Evolutionary conservation across 2,329 filamentous ascomycete genomes (phyloP).

Genomic region (Colletotrichum zoysiae): DNA sequence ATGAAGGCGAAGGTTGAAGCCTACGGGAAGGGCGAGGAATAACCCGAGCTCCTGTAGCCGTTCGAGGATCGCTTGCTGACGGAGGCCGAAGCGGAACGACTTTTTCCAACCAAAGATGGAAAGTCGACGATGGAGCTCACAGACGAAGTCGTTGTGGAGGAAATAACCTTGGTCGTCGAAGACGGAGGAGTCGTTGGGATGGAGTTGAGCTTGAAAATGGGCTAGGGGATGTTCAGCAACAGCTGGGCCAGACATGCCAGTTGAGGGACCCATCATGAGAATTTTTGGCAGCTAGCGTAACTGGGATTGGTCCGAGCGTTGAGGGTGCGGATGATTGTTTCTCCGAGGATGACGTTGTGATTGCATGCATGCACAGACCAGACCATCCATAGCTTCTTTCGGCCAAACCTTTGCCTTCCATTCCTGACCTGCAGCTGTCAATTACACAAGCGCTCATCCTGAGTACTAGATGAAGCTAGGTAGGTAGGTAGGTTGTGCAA

Average conservation of each 20-base stretch:
- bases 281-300: constrained; percentile 40
- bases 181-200: constrained; percentile 26
- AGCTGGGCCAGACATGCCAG: constrained; percentile 30
- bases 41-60: constrained; percentile 29
- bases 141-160: constrained; percentile 19
- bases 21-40: constrained; percentile 22
- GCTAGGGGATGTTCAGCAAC: constrained; percentile 27
- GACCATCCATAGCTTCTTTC: background rate
- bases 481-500: background rate
- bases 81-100: constrained; percentile 22
- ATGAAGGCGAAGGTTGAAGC: constrained; percentile 23
- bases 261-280: constrained; percentile 39
- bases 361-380: background rate
- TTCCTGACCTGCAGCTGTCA: background rate
- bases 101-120: constrained; percentile 29
- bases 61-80: constrained; percentile 22
- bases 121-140: constrained; percentile 22
- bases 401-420: background rate
- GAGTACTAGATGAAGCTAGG: background rate
- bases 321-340: background rate
- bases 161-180: constrained; percentile 25
- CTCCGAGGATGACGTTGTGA: constrained; percentile 32
- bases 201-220: constrained; percentile 21
- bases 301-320: constrained; percentile 19
- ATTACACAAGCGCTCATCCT: background rate